These are phyloP conservation scores for Rhizopus sp. DNA, from an alignment of 371 early-diverging fungal species.

Conservation along the genomic window DNA sequence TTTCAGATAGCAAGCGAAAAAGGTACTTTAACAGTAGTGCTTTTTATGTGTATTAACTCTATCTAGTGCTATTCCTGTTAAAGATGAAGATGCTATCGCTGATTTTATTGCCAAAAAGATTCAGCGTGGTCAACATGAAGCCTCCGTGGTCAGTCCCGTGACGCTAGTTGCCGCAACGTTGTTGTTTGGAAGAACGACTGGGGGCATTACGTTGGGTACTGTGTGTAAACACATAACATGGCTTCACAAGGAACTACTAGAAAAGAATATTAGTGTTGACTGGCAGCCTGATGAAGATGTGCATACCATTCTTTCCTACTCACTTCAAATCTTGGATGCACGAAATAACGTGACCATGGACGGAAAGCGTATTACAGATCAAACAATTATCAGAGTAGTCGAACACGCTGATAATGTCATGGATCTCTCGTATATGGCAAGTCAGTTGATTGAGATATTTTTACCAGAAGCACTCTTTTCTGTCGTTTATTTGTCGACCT, in stretches of 20 bases:
- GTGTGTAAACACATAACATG: conserved; percentile 42
- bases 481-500: conserved; percentile 40
- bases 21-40: conserved; percentile 10
- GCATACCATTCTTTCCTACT: conserved; percentile 36
- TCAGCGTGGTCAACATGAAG: conserved; percentile 42
- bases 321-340: conserved; percentile 40
- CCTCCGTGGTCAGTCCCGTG: conserved; percentile 43
- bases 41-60: neutral
- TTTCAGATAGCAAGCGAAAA: conserved; percentile 15
- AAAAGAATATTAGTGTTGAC: conserved; percentile 36
- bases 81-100: conserved; percentile 23
- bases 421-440: conserved; percentile 52
- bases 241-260: conserved; percentile 34
- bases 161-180: conserved; percentile 47
- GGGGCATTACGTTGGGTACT: conserved; percentile 41
- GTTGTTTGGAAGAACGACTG: conserved; percentile 37
- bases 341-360: conserved; percentile 43
- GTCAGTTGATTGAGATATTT: conserved; percentile 44
- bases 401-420: conserved; percentile 58
- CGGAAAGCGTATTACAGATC: conserved; percentile 41
- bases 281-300: conserved; percentile 55
- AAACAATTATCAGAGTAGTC: conserved; percentile 40
- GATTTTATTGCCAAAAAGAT: conserved; percentile 34
- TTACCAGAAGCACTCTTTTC: conserved; percentile 47
- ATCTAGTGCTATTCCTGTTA: conserved; percentile 22